A percentile compares a stretch with the other conserved stretches of the same genome.
phyloP scores from a whole-genome alignment of 805 yeast genomes.

The Myxozyma sirexii region DNA sequence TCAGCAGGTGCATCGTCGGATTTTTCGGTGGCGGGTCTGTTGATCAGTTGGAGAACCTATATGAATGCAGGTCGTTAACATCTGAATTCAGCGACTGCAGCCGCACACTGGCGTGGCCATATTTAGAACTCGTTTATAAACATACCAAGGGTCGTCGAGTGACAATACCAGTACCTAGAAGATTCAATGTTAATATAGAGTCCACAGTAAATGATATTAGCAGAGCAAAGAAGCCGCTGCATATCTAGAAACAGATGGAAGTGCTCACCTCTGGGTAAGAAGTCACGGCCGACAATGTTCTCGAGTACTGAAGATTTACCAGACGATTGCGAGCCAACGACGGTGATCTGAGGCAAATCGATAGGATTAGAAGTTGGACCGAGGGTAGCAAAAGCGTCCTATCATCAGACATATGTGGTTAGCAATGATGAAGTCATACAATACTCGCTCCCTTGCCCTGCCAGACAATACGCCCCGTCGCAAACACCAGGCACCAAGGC shows the following conservation, averaged over 20 bases:
- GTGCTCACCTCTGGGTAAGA: conserved; percentile 74
- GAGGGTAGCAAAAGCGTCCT: conserved; percentile 95
- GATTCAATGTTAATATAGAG: not conserved
- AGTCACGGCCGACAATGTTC: conserved; percentile 88
- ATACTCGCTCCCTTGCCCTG: not conserved
- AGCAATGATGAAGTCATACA: not conserved
- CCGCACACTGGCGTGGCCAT: not conserved
- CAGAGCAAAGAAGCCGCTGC: no score
- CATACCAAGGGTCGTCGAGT: conserved; percentile 78
- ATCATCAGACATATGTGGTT: conserved; percentile 39
- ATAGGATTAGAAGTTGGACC: conserved; percentile 94
- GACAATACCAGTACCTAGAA: conserved; percentile 71
- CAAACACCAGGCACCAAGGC: not conserved
- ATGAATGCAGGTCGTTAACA: not conserved
- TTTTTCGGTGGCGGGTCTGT: conserved; percentile 50
- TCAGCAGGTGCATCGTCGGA: conserved; percentile 38
- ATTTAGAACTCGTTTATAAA: not conserved
- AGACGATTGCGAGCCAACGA: conserved; percentile 87
- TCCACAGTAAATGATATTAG: no score
- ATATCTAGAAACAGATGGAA: not conserved
- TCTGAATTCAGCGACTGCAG: not conserved
- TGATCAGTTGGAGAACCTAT: conserved; percentile 65
- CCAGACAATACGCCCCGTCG: no score
- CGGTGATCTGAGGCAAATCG: conserved; percentile 93
- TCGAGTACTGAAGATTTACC: conserved; percentile 90